A percentile compares a stretch with the other conserved stretches of the same genome.
phyloP scores from a whole-genome alignment of 352 stramenopile species.

The Plasmopara halstedii region DNA sequence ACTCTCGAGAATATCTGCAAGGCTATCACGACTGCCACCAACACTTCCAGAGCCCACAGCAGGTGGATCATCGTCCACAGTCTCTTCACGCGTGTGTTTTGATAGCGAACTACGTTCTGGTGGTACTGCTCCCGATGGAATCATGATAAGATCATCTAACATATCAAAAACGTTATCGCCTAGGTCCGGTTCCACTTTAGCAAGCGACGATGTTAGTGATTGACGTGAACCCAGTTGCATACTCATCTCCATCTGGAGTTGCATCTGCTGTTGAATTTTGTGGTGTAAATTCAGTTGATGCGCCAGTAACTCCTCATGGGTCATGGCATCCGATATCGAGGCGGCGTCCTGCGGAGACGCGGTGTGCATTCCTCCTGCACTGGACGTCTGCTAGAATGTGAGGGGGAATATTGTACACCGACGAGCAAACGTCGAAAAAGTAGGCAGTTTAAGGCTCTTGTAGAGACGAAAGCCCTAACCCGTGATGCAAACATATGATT shows the following conservation, averaged over 20 bases:
- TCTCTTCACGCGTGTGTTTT: constrained; percentile 40
- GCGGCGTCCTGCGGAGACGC: constrained; percentile 2
- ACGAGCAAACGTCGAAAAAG: constrained; percentile 8
- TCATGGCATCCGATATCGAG: constrained; percentile 36
- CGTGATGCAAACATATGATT: background rate
- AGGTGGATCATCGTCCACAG: constrained; percentile 22
- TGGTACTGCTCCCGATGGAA: constrained; percentile 42
- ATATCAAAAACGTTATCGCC: constrained; percentile 85
- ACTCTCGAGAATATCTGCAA: constrained; percentile 79
- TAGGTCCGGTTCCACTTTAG: constrained; percentile 70
- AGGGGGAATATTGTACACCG: constrained; percentile 15
- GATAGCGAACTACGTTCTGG: constrained; percentile 58
- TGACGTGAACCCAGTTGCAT: constrained; percentile 47
- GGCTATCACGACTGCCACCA: constrained; percentile 45
- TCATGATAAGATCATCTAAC: constrained; percentile 84
- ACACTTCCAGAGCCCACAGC: constrained; percentile 22
- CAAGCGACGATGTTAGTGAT: constrained; percentile 50
- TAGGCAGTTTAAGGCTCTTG: constrained; percentile 5
- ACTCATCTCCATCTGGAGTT: constrained; percentile 82
- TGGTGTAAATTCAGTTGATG: constrained; percentile 78
- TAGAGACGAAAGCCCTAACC: constrained; percentile 1
- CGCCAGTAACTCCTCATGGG: constrained; percentile 66
- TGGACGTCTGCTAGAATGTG: constrained; percentile 10
- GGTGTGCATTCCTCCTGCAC: constrained; percentile 10
- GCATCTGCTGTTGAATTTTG: constrained; percentile 83